phyloP scores from a whole-genome alignment of 768 basidiomycete species.

The Rhodotorula sphaerocarpa region DNA sequence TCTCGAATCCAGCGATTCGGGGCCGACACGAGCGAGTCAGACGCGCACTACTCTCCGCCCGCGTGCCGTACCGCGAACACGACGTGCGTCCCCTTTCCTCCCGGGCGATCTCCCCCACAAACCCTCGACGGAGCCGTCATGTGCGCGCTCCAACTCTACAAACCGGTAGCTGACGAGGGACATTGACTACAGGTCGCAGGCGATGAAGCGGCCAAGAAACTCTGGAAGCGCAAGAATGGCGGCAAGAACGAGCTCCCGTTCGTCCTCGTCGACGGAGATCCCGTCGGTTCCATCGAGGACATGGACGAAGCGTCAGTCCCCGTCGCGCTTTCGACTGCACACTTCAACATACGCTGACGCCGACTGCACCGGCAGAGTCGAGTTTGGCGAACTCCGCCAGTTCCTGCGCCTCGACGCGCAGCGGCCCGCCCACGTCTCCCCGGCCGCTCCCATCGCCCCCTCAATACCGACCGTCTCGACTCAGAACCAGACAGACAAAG shows the following conservation, averaged over 20 bases:
- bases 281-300: constrained; percentile 26
- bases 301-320: constrained; percentile 37
- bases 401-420: constrained; percentile 7
- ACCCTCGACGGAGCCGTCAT: no score
- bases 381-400: constrained; percentile 37
- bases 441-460: no score
- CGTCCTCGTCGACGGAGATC: constrained; percentile 31
- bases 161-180: not conserved
- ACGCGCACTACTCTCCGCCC: not conserved
- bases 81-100: constrained; percentile 10
- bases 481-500: no score
- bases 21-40: constrained; percentile 29
- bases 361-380: constrained; percentile 23
- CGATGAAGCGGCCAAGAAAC: constrained; percentile 34
- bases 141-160: no score
- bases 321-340: not conserved
- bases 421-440: not conserved
- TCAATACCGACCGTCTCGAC: no score
- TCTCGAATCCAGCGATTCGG: constrained; percentile 30
- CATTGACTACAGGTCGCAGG: constrained; percentile 10
- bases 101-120: no score
- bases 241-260: constrained; percentile 35
- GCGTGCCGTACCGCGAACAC: constrained; percentile 20
- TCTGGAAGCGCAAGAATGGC: constrained; percentile 37
- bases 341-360: not conserved